Conservation (phyloP, 805 yeast genomes). For the Ogataea ramenticola region DNA sequence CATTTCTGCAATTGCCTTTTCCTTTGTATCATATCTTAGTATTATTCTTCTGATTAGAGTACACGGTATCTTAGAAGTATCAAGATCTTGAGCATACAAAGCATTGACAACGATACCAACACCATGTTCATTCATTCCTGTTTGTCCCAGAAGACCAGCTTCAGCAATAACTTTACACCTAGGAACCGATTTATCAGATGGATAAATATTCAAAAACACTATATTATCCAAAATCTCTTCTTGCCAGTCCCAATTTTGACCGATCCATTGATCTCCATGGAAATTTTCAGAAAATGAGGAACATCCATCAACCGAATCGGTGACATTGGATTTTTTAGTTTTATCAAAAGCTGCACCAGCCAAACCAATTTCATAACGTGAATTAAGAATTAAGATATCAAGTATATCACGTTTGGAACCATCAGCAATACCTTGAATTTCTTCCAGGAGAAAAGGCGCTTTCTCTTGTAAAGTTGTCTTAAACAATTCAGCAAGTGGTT, state of each 20-base stretch:
- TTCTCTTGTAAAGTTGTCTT: conserved; percentile 2
- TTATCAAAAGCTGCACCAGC: conserved; percentile 6
- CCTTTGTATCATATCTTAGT: conserved; percentile 3
- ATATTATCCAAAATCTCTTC: conserved; percentile 1
- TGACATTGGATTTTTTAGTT: background rate
- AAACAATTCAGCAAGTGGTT: conserved; percentile 2
- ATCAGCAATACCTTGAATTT: conserved; percentile 7
- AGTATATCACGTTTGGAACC: conserved; percentile 5
- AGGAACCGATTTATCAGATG: conserved; percentile 4
- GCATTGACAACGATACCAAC: conserved; percentile 6
- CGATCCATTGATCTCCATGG: conserved; percentile 6
- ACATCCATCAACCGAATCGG: conserved; percentile 6
- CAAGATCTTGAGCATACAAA: conserved; percentile 5
- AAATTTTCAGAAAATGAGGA: conserved; percentile 4
- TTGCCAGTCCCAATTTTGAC: conserved; percentile 9
- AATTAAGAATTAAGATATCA: conserved; percentile 5
- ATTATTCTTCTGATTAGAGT: conserved; percentile 6
- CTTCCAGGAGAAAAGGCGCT: conserved; percentile 4
- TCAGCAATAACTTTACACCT: conserved; percentile 6
- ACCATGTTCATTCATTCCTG: conserved; percentile 7
- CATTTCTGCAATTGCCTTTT: conserved; percentile 5
- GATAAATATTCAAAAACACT: conserved; percentile 5
- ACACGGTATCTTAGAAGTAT: conserved; percentile 5
- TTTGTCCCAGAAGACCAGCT: conserved; percentile 7
- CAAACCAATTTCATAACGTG: conserved; percentile 7